Base-by-base conservation (phyloP, 2,329 filamentous ascomycete genomes). In the Thelonectria rubi region DNA sequence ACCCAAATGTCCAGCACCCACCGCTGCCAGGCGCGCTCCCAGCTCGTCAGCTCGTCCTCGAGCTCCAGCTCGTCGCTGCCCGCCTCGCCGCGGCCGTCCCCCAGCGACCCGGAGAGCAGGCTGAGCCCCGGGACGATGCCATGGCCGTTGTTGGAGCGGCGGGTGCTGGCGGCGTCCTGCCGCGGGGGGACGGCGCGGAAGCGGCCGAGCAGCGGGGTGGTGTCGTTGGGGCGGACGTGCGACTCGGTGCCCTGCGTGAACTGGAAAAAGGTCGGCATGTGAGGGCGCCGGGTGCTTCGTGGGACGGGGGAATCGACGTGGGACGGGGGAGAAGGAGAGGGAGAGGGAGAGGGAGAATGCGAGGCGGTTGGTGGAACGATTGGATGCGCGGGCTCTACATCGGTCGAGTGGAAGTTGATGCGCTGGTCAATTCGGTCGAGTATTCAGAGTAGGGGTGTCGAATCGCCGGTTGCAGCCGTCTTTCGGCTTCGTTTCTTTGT, bases 171-270 rank as follows among this genome's bases (percentile, higher is more conserved):
- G 21, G 26, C 4, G 26, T 30, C 26, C 26, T 30, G 26, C 26
- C 77, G 77, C 24, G 80, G 77, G 8, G 85, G 86, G 17, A 90
- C 86, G 61, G 87, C 88, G 63, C 87, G 86, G 76, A 88, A 90
- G 40, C 88, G 85, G 64, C 88, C 88, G 2, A 90, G 83, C 9
- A 89, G 77, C 21, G 88, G 86, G 17, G 87, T 85, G 43, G 85
- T 78, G 70, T 88, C 84, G 68, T 79, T 79, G 60, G 81, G 81
- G 52, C 81, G 80, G 62, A 80, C 78, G 69, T 80, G 82, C 65
- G 86, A 83, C 77, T 90, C 88, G 71, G 79, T 82, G 74, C 87
- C 88, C 72, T 87, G 87, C 65, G 87, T 87, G 77, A 90, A 90
- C 74, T 84, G 81, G 78, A 90, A 90, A 80, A 89, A 88, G 71